phyloP scores from a whole-genome alignment of 805 yeast genomes.

The Metschnikowia amazonensis region DNA sequence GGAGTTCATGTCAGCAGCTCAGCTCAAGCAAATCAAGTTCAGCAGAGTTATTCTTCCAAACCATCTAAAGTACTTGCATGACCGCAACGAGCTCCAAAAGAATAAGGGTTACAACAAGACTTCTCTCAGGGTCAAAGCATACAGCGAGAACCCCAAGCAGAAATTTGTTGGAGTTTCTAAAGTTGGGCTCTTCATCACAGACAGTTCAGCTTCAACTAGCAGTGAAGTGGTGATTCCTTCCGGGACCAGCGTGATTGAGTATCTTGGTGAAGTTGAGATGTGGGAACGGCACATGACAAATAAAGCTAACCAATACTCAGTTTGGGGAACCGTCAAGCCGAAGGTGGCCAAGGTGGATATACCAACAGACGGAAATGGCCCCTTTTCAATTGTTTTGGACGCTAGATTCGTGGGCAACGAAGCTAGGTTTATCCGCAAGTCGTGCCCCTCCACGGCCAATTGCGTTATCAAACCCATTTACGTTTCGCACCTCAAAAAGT shows the following conservation, averaged over 20 bases:
- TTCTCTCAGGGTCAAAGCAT: slow-evolving; percentile 49
- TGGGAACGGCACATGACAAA: slow-evolving; percentile 62
- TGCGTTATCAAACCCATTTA: slow-evolving; percentile 55
- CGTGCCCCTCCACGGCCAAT: slow-evolving; percentile 65
- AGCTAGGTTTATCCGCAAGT: slow-evolving; percentile 67
- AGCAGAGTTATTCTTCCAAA: slow-evolving; percentile 33
- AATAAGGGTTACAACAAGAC: slow-evolving; percentile 23
- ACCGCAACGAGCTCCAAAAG: slow-evolving; percentile 32
- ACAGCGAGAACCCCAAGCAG: slow-evolving; percentile 55
- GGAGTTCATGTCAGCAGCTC: slow-evolving; percentile 21
- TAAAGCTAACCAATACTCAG: slow-evolving; percentile 69
- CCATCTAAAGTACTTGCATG: slow-evolving; percentile 28
- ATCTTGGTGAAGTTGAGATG: slow-evolving; percentile 68
- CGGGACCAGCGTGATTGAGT: slow-evolving; percentile 54
- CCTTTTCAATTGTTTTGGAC: slow-evolving; percentile 67
- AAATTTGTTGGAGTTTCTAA: slow-evolving; percentile 67
- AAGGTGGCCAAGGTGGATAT: slow-evolving; percentile 36
- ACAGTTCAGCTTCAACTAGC: slow-evolving; percentile 11
- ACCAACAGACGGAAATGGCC: not conserved
- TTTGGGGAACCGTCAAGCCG: slow-evolving; percentile 63
- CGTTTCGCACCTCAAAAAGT: slow-evolving; percentile 35
- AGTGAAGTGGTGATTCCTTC: slow-evolving; percentile 30
- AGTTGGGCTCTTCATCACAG: slow-evolving; percentile 53
- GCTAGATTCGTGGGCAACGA: slow-evolving; percentile 76
- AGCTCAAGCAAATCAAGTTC: slow-evolving; percentile 28